Evolutionary conservation across 345 rosid species (phyloP), one percentile per base, ranked within the genome.

Genomic region (Pelargonium nanum): DNA sequence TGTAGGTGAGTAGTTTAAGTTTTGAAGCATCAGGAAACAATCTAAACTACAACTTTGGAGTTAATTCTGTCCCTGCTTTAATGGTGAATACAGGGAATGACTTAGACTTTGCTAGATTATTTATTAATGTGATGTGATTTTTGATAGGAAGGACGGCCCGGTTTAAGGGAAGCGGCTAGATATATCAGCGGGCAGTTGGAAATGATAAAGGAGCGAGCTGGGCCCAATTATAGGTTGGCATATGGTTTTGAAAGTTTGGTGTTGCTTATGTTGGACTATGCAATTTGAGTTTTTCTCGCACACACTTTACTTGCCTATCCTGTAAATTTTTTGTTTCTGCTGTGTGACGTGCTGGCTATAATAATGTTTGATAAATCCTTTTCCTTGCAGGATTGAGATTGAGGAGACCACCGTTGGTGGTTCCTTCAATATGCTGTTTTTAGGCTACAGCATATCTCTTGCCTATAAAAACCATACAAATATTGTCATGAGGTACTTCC

Each of bases 381-480:
- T 9, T 40, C 48, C 15, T 17, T 72, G 53, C 82, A 93, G 99
- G 53, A 70, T 89, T 63, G 99, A 87, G 70, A 71, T 93, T 56
- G 96, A 93, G 71, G 99, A 93, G 82, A 70, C 77, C 26, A 76
- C 68, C 59, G 85, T 89, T 72, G 80, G 75, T 65, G 99, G 99
- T 45, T 81, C 96, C 32, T 93, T 93, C 80, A 89, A 75, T 77
- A 93, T 89, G 99, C 57, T 85, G 69, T 89, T 93, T 75, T 71
- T 93, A 61, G 90, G 96, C 62, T 79, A 81, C 70, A 86, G 87
- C 63, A 89, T 93, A 60, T 85, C 99, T 2, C 69, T 89, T 22
- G 90, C 83, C 13, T 93, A 93, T 77, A 85, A 97, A 77, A 87
- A 93, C 75, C 97, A 89, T 61, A 83, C 88, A 7, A 93, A 93